A percentile compares a stretch with the other conserved stretches of the same genome.
These are phyloP conservation scores for Ogataea angusta DNA, from an alignment of 805 yeast species.

Conservation along the genomic window DNA sequence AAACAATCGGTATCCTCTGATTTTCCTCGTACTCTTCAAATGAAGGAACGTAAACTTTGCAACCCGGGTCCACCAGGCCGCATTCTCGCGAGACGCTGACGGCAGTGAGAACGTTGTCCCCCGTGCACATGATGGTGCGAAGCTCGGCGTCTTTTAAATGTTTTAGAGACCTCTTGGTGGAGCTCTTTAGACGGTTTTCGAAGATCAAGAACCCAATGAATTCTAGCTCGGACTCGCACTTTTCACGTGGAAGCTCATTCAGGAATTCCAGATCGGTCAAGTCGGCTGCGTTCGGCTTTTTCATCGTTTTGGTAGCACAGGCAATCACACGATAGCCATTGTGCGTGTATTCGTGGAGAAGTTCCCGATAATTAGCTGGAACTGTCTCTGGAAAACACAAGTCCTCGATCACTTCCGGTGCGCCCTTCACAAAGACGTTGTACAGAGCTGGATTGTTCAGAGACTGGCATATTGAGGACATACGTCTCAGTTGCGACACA, in stretches of 20 bases:
- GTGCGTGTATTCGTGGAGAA: conserved; percentile 83
- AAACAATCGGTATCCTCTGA: conserved; percentile 36
- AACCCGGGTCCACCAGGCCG: conserved; percentile 49
- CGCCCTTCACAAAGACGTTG: conserved; percentile 83
- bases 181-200: conserved; percentile 81
- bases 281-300: conserved; percentile 14
- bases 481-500: conserved; percentile 77
- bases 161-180: conserved; percentile 59
- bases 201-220: conserved; percentile 89
- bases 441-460: conserved; percentile 29
- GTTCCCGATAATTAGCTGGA: conserved; percentile 71
- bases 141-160: conserved; percentile 65
- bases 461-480: conserved; percentile 74
- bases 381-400: conserved; percentile 70
- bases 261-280: conserved; percentile 45
- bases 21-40: conserved; percentile 31
- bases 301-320: conserved; percentile 61
- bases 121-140: conserved; percentile 94
- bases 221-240: conserved; percentile 62
- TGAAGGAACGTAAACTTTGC: conserved; percentile 60
- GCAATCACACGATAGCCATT: conserved; percentile 95
- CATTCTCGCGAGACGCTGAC: conserved; percentile 90
- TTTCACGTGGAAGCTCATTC: conserved; percentile 53
- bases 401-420: conserved; percentile 87
- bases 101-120: conserved; percentile 93